Base-by-base conservation (phyloP, 2,329 filamentous ascomycete species). In the Dactylonectria macrodidyma region DNA sequence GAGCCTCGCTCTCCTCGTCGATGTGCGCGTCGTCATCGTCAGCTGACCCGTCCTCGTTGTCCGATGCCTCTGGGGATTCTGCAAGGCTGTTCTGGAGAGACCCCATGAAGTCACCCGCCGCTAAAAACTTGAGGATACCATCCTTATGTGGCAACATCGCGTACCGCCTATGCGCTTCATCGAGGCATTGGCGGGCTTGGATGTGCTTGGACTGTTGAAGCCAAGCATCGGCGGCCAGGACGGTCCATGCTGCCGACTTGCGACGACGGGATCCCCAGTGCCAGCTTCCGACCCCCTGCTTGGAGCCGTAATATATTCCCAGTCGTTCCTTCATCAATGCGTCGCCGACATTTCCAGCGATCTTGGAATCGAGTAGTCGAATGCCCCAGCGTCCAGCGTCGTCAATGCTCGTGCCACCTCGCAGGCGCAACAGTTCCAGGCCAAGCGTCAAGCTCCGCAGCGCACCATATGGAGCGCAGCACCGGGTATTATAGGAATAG, bases 401-500 rank as follows among this genome's bases (percentile, higher is more conserved):
- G 77, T 98, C 96, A 7, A 94, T 88, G 26, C 92, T 93, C 3
- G 91, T 89, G 12, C 93, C 93, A 26, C 94, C 94, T 7, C 95
- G 89, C 11, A 96, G 85, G 44, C 93, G 91, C 2, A 98, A 85
- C 1, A 99, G 88, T 79, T 99, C 97, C 30, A 96, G 85, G 0
- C 91, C 90, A 0, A 98, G 83, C 0, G 92, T 84, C 9, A 97
- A 85, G 69, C 91, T 93, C 11, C 97, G 92, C 16, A 97, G 83
- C 0, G 95, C 93, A 60, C 94, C 92, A 76, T 95, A 95, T 0
- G 93, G 90, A 30, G 92, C 89, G 54, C 88, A 91, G 76, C 94
- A 97, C 55, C 95, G 90, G 16, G 94, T 95, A 58, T 94, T 89
- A 79, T 98, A 99, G 0, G 95, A 97, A 81, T 99, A 98, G 65